Conservation (phyloP, 2,329 filamentous ascomycete species). For the Trichoderma arundinaceum region DNA sequence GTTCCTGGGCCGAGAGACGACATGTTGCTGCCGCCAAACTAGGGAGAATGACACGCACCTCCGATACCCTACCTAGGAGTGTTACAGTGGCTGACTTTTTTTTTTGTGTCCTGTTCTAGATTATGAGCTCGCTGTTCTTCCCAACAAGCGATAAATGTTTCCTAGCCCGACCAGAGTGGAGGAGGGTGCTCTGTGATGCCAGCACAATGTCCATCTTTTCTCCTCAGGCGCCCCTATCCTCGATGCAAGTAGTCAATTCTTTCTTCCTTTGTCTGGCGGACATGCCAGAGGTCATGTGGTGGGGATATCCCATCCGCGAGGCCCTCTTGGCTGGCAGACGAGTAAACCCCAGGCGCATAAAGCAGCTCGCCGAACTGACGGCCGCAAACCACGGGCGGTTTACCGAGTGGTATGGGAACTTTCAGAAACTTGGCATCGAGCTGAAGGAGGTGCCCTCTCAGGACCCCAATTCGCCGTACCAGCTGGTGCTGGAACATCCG, state of each 20-base stretch:
- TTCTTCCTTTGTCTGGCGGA: conserved; percentile 46
- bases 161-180: conserved; percentile 46
- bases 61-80: background rate
- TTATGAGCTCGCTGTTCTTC: conserved; percentile 49
- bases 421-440: conserved; percentile 36
- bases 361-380: conserved; percentile 41
- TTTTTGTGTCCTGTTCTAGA: conserved; percentile 36
- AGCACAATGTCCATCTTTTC: conserved; percentile 39
- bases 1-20: background rate
- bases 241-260: conserved; percentile 41
- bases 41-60: background rate
- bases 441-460: conserved; percentile 40
- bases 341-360: conserved; percentile 41
- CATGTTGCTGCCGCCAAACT: background rate
- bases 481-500: conserved; percentile 42
- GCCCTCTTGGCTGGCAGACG: conserved; percentile 37
- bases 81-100: conserved; percentile 4
- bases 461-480: conserved; percentile 44
- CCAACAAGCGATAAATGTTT: conserved; percentile 46
- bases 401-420: conserved; percentile 43
- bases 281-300: conserved; percentile 43
- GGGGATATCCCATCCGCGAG: conserved; percentile 38
- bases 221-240: conserved; percentile 35
- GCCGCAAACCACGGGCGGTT: conserved; percentile 42
- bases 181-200: conserved; percentile 41